phyloP scores from a whole-genome alignment of 139 green algal species.

The Edaphochlamys debaryana region DNA sequence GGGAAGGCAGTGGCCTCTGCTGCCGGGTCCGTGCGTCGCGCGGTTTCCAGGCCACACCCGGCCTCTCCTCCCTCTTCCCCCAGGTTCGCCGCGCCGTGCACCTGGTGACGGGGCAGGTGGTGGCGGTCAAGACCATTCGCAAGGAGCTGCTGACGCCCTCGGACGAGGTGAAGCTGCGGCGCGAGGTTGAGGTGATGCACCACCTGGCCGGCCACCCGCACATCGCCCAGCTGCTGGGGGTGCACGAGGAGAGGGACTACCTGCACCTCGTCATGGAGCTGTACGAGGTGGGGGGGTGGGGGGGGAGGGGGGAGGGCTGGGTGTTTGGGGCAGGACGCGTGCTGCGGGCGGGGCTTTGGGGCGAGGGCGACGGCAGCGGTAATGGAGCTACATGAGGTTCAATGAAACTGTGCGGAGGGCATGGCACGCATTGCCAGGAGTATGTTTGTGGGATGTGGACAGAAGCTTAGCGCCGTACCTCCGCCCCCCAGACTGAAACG shows the following conservation, averaged over 20 bases:
- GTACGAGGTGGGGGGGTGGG: slow-evolving; percentile 64
- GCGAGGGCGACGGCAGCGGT: slow-evolving; percentile 34
- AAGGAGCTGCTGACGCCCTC: slow-evolving; percentile 71
- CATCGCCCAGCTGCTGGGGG: slow-evolving; percentile 44
- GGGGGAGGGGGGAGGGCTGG: slow-evolving; percentile 50
- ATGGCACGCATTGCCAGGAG: no score
- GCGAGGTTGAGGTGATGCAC: slow-evolving; percentile 91
- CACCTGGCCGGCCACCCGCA: slow-evolving; percentile 79
- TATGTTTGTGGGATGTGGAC: no score
- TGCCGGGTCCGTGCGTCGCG: no score
- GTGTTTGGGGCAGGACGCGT: background rate
- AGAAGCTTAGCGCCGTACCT: no score
- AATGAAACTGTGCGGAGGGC: no score
- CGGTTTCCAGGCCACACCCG: no score
- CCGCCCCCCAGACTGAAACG: no score
- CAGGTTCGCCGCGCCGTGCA: slow-evolving; percentile 36
- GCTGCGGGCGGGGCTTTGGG: no score
- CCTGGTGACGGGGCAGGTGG: slow-evolving; percentile 56
- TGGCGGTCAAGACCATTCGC: slow-evolving; percentile 92
- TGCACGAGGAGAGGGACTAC: slow-evolving; percentile 11
- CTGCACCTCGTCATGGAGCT: slow-evolving; percentile 62
- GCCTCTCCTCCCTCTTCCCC: background rate
- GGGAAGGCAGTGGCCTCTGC: no score
- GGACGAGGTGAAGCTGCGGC: slow-evolving; percentile 78
- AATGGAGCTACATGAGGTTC: no score